A percentile compares a stretch with the other conserved stretches of the same genome.
phyloP scores from a whole-genome alignment of 345 rosid species.

The Pugionium dolabratum region DNA sequence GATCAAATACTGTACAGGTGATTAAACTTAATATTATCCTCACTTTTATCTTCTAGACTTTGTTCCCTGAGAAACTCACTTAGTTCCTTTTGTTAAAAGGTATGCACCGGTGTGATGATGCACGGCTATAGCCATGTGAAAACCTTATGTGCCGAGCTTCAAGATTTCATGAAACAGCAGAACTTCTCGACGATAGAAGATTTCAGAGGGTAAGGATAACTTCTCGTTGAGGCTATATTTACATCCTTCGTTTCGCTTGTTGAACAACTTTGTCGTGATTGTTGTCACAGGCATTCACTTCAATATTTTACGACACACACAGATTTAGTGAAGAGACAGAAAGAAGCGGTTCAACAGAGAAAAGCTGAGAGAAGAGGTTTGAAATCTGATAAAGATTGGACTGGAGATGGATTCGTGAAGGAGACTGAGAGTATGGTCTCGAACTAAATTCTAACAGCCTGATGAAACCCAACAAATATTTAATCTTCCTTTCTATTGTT shows the following conservation, averaged over 20 bases:
- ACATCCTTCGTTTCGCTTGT: too few relatives aligned
- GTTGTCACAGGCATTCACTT: constrained; percentile 60
- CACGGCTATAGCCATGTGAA: constrained; percentile 86
- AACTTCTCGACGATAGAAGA: constrained; percentile 61
- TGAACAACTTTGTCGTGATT: background rate
- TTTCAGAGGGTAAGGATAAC: constrained; percentile 79
- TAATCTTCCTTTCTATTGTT: too few relatives aligned
- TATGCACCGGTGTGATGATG: constrained; percentile 46
- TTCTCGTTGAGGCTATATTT: background rate
- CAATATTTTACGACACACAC: constrained; percentile 88
- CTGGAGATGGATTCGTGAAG: too few relatives aligned
- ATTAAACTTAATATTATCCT: constrained; percentile 2
- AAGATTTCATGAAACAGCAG: constrained; percentile 52
- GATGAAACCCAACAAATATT: too few relatives aligned
- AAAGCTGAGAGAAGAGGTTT: constrained; percentile 8
- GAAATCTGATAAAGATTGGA: too few relatives aligned
- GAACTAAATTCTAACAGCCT: constrained; percentile 40
- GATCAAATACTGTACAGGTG: constrained; percentile 67
- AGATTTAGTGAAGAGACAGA: constrained; percentile 76
- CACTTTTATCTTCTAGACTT: background rate
- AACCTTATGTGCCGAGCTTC: constrained; percentile 70
- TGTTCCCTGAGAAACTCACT: background rate
- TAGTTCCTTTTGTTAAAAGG: constrained; percentile 44
- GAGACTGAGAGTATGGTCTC: too few relatives aligned
- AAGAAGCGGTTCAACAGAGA: constrained; percentile 76